phyloP scores from a whole-genome alignment of 2,329 filamentous ascomycete genomes.

The Didymella pinodella region DNA sequence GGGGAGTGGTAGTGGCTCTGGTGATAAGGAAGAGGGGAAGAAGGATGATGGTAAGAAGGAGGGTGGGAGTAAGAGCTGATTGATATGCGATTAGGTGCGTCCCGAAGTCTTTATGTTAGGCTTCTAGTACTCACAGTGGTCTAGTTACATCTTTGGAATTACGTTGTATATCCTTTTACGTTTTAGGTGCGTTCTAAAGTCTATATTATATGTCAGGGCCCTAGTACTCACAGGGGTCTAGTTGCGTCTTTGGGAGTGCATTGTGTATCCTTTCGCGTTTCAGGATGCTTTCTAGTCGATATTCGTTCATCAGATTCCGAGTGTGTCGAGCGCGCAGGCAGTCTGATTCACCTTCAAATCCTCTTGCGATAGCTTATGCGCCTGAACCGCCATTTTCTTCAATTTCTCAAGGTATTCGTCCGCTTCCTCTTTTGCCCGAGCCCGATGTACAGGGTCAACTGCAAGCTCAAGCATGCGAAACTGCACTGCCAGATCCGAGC shows the following conservation, averaged over 20 bases:
- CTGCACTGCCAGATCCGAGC: background rate
- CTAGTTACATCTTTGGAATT: background rate
- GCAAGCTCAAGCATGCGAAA: background rate
- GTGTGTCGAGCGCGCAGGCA: background rate
- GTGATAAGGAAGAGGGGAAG: constrained; percentile 37
- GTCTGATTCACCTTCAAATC: background rate
- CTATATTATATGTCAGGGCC: too few species aligned
- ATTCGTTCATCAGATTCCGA: too few species aligned
- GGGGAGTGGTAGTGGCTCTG: constrained; percentile 36
- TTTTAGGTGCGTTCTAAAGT: background rate
- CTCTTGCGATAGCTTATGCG: background rate
- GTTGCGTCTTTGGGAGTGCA: background rate
- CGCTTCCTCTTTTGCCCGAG: background rate
- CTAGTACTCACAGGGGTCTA: background rate
- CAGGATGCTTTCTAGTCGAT: background rate
- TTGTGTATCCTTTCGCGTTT: too few species aligned
- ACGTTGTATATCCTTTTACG: too few species aligned
- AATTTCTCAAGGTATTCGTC: background rate
- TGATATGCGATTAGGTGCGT: background rate
- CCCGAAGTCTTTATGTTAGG: too few species aligned
- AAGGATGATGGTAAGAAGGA: constrained; percentile 26
- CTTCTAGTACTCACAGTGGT: background rate
- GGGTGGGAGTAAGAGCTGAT: constrained; percentile 17
- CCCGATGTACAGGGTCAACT: background rate
- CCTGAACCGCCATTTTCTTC: background rate